Evolutionary conservation across 306 rosid species (phyloP), one percentile per base, ranked within the genome.

Genomic region (Herpetospermum pedunculosum): DNA sequence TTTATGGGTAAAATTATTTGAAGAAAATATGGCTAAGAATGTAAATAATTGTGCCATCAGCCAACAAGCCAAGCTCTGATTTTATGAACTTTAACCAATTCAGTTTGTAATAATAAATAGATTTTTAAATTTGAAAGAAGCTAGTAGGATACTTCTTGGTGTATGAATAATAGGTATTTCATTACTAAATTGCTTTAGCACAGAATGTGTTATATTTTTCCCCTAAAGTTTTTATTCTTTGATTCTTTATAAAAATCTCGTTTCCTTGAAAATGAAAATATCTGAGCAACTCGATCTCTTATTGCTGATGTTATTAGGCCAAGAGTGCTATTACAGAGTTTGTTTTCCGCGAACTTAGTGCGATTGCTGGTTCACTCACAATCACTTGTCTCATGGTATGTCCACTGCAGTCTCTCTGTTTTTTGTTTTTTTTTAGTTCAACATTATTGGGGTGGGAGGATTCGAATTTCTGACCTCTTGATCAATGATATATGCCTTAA

Each of bases 341-440:
- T 80, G 72, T 85, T 80, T 81, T 86, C 76, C 96, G 92, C 49
- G 97, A 93, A 85, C 84, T 93, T 77, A 77, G 83, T 63, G 97
- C 97, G 15, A 85, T 88, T 83, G 92, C 89, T 49, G 94, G 97
- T 78, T 96, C 98, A 25, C 73, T 91, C 70, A 91, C 97, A 52
- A 91, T 89, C 81, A 93, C 98, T 19, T 85, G 91, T 78, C 98
- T 91, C 78, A 86, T 93, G 97, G 97, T 93, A 26, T 64, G 94
- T 81, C 54, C 72, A 26, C 34, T 64, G 26, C 55, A 2, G 21
- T 41, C 62, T 55, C 18, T 47, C 28, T n/a, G 40, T n/a, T n/a
- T n/a, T n/a, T n/a, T 26, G 30, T n/a, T 57, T 26, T 28, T 25
- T 25, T 58, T 28, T 6, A 28, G 21, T 58, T 58, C 65, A 58